Evolutionary conservation across 345 rosid genomes (phyloP).

Genomic region (Hirschfeldia incana): DNA sequence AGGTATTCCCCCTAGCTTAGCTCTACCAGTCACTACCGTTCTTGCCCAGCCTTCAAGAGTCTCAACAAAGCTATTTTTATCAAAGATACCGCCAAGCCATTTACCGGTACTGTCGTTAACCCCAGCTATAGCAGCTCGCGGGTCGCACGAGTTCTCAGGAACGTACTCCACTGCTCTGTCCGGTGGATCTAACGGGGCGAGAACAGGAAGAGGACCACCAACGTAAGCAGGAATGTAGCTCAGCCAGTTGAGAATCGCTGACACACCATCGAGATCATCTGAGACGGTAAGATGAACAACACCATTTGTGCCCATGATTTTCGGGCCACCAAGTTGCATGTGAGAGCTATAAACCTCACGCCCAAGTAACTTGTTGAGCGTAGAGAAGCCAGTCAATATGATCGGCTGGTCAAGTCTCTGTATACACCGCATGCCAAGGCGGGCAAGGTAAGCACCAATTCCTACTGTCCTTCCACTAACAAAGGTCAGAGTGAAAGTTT

Average conservation of each 20-base stretch:
- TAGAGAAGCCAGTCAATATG: slow-evolving; percentile 96
- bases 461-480: slow-evolving; percentile 98
- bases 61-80: slow-evolving; percentile 90
- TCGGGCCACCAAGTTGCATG: slow-evolving; percentile 99
- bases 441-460: slow-evolving; percentile 97
- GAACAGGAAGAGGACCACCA: slow-evolving; percentile 84
- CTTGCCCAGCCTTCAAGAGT: slow-evolving; percentile 99
- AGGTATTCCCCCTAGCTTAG: slow-evolving; percentile 98
- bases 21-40: slow-evolving; percentile 99
- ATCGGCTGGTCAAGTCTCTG: slow-evolving; percentile 99
- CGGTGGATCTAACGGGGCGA: slow-evolving; percentile 65
- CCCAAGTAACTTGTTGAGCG: slow-evolving; percentile 96
- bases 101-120: slow-evolving; percentile 59
- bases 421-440: slow-evolving; percentile 98
- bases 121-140: slow-evolving; percentile 95
- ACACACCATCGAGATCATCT: slow-evolving; percentile 95
- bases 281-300: slow-evolving; percentile 97
- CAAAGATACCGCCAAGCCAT: slow-evolving; percentile 97
- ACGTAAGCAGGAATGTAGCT: slow-evolving; percentile 78
- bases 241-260: slow-evolving; percentile 91
- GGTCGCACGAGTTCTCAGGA: slow-evolving; percentile 92
- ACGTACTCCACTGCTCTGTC: slow-evolving; percentile 87
- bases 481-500: slow-evolving; percentile 91
- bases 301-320: slow-evolving; percentile 98
- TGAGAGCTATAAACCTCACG: slow-evolving; percentile 99